These are phyloP conservation scores for Conoideocrella luteorostrata DNA, from an alignment of 2,329 filamentous ascomycete species.

Conservation along the genomic window DNA sequence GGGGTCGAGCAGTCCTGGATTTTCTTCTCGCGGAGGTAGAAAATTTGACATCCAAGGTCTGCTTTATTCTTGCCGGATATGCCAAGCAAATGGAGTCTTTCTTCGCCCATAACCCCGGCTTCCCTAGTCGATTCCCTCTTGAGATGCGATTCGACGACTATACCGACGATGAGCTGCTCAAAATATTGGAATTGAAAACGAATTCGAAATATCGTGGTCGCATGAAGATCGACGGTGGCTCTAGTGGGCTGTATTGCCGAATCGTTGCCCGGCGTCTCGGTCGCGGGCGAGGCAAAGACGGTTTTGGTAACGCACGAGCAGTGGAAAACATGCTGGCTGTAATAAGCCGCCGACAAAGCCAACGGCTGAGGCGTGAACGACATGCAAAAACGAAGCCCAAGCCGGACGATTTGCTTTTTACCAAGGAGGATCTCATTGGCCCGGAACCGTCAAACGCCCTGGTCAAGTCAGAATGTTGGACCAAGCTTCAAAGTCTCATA, in stretches of 20 bases:
- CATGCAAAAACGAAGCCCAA: conserved; percentile 23
- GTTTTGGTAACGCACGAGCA: conserved; percentile 67
- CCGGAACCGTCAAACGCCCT: conserved; percentile 55
- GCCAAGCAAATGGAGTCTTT: conserved; percentile 69
- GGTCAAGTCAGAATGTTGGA: conserved; percentile 47
- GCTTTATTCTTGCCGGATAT: conserved; percentile 70
- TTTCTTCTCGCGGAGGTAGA: conserved; percentile 68
- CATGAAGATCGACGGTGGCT: conserved; percentile 56
- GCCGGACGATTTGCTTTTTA: conserved; percentile 54
- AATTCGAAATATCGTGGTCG: conserved; percentile 42
- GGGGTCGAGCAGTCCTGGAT: conserved; percentile 60
- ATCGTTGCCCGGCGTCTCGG: conserved; percentile 58
- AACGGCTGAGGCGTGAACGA: conserved; percentile 37
- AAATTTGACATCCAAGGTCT: conserved; percentile 61
- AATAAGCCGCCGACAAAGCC: conserved; percentile 57
- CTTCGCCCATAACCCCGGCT: conserved; percentile 66
- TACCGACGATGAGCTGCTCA: conserved; percentile 54
- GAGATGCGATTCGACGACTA: conserved; percentile 65
- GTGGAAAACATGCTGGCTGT: conserved; percentile 54
- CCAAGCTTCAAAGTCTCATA: conserved; percentile 48
- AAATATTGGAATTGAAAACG: conserved; percentile 53
- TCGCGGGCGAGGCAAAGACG: conserved; percentile 52
- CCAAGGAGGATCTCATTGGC: conserved; percentile 64
- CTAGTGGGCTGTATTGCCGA: conserved; percentile 54
- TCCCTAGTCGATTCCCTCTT: conserved; percentile 62